phyloP scores from a whole-genome alignment of 768 basidiomycete genomes.

The Rubroboletus pulcherrimus region DNA sequence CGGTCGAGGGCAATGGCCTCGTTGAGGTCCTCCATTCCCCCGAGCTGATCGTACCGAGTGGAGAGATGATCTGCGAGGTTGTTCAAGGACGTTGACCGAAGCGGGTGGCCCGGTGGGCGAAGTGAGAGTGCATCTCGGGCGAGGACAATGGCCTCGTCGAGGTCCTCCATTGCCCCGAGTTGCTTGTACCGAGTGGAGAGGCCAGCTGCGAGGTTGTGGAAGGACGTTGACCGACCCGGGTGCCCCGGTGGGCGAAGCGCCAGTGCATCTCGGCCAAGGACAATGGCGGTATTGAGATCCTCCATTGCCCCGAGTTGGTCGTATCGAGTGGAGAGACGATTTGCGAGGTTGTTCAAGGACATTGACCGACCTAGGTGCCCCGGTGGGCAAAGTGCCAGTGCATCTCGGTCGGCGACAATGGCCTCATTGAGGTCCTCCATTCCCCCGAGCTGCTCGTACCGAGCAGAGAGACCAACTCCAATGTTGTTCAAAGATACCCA shows the following conservation, averaged over 20 bases:
- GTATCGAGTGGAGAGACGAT: background rate
- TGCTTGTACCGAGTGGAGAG: background rate
- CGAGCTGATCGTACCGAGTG: background rate
- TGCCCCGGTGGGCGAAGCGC: background rate
- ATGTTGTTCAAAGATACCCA: background rate
- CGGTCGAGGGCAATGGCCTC: background rate
- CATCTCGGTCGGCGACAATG: background rate
- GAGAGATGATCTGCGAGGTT: background rate
- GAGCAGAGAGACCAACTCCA: background rate
- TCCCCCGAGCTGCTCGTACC: background rate
- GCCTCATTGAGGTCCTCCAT: background rate
- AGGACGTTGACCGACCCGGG: background rate
- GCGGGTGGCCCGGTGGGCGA: background rate
- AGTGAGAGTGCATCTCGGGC: background rate
- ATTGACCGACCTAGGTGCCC: background rate
- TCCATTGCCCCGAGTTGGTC: background rate
- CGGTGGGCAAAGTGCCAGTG: background rate
- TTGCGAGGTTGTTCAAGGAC: background rate
- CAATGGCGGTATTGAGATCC: background rate
- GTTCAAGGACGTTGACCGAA: background rate
- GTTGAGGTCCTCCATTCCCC: background rate
- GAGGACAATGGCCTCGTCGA: background rate
- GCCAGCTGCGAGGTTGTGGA: background rate
- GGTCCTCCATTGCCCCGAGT: background rate
- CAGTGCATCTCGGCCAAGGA: background rate